Evolutionary conservation across 2,329 filamentous ascomycete genomes (phyloP).

Genomic region (Achaetomium macrosporum): DNA sequence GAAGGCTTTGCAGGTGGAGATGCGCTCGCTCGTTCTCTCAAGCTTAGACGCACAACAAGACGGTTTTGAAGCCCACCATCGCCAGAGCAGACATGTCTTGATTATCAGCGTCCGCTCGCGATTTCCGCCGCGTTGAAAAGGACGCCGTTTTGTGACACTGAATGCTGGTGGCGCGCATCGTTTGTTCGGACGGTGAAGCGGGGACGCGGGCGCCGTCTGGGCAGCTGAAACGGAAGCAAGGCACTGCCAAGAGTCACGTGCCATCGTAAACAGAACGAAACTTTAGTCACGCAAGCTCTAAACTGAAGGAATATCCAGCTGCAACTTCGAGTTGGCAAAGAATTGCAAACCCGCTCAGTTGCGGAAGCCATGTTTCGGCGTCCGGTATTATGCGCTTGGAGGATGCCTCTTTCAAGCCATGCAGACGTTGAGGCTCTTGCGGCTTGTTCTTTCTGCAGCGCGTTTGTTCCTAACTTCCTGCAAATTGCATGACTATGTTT

Average conservation of each 20-base stretch:
- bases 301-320: too few relatives aligned
- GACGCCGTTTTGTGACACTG: conserved; percentile 24
- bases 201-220: conserved; percentile 9
- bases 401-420: too few relatives aligned
- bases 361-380: too few relatives aligned
- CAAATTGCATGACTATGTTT: too few relatives aligned
- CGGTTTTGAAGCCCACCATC: background rate
- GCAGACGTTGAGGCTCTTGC: too few relatives aligned
- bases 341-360: too few relatives aligned
- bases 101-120: background rate
- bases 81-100: background rate
- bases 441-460: too few relatives aligned
- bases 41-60: background rate
- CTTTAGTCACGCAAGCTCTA: too few relatives aligned
- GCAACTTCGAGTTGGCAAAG: too few relatives aligned
- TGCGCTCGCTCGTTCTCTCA: background rate
- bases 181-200: conserved; percentile 16
- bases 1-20: background rate
- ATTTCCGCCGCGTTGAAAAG: background rate
- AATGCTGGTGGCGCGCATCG: conserved; percentile 7
- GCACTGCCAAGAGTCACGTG: conserved; percentile 11
- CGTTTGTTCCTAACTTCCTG: too few relatives aligned
- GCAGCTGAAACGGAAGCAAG: conserved; percentile 10
- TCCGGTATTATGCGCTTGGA: too few relatives aligned
- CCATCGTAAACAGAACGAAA: background rate